Base-by-base conservation (phyloP, 2,329 filamentous ascomycete genomes). In the Rasamsonia emersonii region DNA sequence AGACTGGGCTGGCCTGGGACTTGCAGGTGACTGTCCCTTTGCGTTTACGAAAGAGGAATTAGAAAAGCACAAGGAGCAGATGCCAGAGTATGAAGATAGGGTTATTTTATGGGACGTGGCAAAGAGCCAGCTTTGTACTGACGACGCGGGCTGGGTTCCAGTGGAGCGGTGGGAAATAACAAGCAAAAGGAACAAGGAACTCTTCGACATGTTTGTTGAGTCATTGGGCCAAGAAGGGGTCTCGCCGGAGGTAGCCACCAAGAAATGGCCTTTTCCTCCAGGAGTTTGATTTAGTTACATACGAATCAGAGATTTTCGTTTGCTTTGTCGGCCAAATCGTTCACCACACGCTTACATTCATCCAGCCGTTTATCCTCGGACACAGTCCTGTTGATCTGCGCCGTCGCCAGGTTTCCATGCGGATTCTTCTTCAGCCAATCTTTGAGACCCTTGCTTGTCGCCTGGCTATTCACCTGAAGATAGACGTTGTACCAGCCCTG, bases 191-290 rank as follows among this genome's bases (percentile, higher is more conserved):
- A 50, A 49, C 24, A 30, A 32, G 18, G 4, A 42, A 25, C 40
- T 49, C 3, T 46, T 36, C 28, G 30, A 43, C 9, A 41, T 43
- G 33, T 49, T 40, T 26, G 40, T 45, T 5, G 18, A 50, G 11
- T 42, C 35, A 5, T 35, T 47, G 44, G 41, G 38, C 31, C n/a
- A n/a, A n/a, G 43, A 47, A 28, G 41, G 45, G 24, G n/a, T 43
- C 10, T 27, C 33, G 15, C 33, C 40, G 9, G 34, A 44, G 15
- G 36, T 17, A 21, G 47, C 43, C 9, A 13, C 34, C n/a, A 40
- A 38, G 26, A 36, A 16, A n/a, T 48, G 45, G 45, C 45, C 45
- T 4, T 49, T 49, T 35, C 43, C 42, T n/a, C 43, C 37, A 19
- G 17, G 37, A 25, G 37, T 32, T 28, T 40, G n/a, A 35, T 1